phyloP scores from a whole-genome alignment of 2,329 filamentous ascomycete species.

The Fusarium stilboides region DNA sequence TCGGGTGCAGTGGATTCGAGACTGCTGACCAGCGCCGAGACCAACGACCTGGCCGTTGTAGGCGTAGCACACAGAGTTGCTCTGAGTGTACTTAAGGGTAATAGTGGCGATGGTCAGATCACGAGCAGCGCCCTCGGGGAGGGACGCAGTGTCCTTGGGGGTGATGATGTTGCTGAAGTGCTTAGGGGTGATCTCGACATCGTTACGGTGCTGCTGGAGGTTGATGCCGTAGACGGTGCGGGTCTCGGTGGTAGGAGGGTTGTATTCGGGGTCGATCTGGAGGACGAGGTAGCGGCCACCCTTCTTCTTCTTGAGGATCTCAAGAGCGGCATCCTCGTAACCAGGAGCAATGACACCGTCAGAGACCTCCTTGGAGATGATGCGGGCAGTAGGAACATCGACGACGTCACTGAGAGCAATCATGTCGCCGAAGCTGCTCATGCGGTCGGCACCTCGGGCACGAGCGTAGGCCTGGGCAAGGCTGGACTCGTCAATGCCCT shows the following conservation, averaged over 20 bases:
- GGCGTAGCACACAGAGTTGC: constrained; percentile 98
- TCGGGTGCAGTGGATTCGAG: constrained; percentile 97
- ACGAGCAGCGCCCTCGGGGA: constrained; percentile 86
- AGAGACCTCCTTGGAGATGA: constrained; percentile 97
- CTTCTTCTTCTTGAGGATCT: constrained; percentile 98
- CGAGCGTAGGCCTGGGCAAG: constrained; percentile 96
- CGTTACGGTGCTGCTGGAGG: constrained; percentile 92
- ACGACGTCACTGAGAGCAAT: constrained; percentile 94
- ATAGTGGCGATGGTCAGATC: constrained; percentile 97
- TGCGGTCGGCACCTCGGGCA: constrained; percentile 94
- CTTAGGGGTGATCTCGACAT: constrained; percentile 85
- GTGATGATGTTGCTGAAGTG: constrained; percentile 90
- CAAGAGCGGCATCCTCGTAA: constrained; percentile 87
- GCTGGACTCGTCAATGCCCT: constrained; percentile 85
- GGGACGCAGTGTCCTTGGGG: constrained; percentile 80
- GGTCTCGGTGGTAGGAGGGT: constrained; percentile 84
- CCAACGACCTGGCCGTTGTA: constrained; percentile 94
- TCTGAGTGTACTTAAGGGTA: constrained; percentile 98
- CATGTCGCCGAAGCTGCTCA: constrained; percentile 98
- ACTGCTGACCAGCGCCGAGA: constrained; percentile 96
- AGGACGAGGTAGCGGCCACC: constrained; percentile 96
- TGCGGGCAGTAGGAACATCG: constrained; percentile 93
- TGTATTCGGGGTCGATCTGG: constrained; percentile 91
- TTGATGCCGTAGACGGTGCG: constrained; percentile 92
- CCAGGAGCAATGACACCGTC: constrained; percentile 95